Base-by-base conservation (phyloP, 805 yeast species). In the Naumovozyma castellii region DNA sequence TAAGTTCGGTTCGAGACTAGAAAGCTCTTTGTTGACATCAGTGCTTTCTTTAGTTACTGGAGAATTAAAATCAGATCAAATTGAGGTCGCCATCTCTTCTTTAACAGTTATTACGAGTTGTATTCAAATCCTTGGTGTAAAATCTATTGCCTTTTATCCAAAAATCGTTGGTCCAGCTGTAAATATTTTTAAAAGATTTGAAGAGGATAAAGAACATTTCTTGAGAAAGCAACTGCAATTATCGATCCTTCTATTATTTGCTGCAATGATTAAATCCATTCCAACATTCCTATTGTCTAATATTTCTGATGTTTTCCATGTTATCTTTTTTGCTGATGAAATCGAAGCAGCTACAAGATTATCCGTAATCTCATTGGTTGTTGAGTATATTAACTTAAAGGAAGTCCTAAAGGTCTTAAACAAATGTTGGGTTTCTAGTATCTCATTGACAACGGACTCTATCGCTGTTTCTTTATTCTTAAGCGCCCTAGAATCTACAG, bases 201-300 rank as follows among this genome's bases (percentile, higher is more conserved):
- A 48, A 13, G 38, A 43, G 1, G 43, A 49, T 4, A 38, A 50
- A 2, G 54, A 52, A 4, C 55, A 55, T 18, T 40, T 34, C 3
- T 46, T 66, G 30, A 63, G 49, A 43, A 55, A 61, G 35, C 57
- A 61, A 37, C 32, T 86, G 28, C 92, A 86, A 56, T 68, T 84
- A 13, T 75, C 97, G 0, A 71, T 80, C 13, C 62, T 85, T 43
- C 73, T 85, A 28, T 66, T 90, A 34, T 69, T 84, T 41, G 78
- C 95, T 4, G 74, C 87, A 34, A 68, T 85, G 53, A 66, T 88
- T 37, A 84, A 80, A 61, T 78, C 84, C 50, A 78, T 92, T 48
- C 97, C 98, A 28, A 80, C 84, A 9, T 90, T 90, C 56, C 72
- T 90, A 62, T 67, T 76, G 32, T 76, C 90, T 3, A 78, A 77